These are phyloP conservation scores for Phialocephala sp. DNA, from an alignment of 2,329 filamentous ascomycete genomes.

Conservation along the genomic window DNA sequence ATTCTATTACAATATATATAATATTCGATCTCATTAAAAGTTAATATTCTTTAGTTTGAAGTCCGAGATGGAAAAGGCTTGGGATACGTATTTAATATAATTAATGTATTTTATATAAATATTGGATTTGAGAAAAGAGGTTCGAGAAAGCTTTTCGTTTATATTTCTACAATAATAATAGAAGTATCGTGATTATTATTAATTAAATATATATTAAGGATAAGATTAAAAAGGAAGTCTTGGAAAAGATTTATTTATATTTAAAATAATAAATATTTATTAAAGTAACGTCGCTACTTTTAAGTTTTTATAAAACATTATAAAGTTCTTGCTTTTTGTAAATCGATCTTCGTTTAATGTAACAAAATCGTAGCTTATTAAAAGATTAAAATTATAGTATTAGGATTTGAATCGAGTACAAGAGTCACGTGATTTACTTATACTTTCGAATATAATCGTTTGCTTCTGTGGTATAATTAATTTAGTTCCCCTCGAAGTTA, in stretches of 20 bases:
- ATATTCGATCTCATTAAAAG: slow-evolving; percentile 60
- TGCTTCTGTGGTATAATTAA: slow-evolving; percentile 66
- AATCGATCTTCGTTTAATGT: slow-evolving; percentile 63
- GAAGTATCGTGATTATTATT: slow-evolving; percentile 76
- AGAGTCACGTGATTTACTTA: slow-evolving; percentile 53
- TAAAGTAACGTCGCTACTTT: slow-evolving; percentile 68
- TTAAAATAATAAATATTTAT: slow-evolving; percentile 74
- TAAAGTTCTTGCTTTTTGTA: slow-evolving; percentile 75
- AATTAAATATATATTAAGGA: slow-evolving; percentile 47
- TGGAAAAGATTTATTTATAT: slow-evolving; percentile 58
- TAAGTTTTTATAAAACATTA: slow-evolving; percentile 71
- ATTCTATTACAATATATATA: slow-evolving; percentile 58
- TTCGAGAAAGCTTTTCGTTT: slow-evolving; percentile 70
- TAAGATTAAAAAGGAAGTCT: not conserved
- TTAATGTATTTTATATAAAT: slow-evolving; percentile 58
- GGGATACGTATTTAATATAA: slow-evolving; percentile 54
- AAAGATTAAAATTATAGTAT: slow-evolving; percentile 48
- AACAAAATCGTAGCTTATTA: slow-evolving; percentile 68
- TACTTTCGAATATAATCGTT: slow-evolving; percentile 86
- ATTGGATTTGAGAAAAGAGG: slow-evolving; percentile 71
- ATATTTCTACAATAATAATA: slow-evolving; percentile 69
- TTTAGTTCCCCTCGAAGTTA: slow-evolving; percentile 70
- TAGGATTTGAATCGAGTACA: too few species aligned
- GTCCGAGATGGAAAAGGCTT: slow-evolving; percentile 57
- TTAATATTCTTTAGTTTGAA: slow-evolving; percentile 62